phyloP scores from a whole-genome alignment of 2,329 filamentous ascomycete genomes.

The Monosporascus sp. region DNA sequence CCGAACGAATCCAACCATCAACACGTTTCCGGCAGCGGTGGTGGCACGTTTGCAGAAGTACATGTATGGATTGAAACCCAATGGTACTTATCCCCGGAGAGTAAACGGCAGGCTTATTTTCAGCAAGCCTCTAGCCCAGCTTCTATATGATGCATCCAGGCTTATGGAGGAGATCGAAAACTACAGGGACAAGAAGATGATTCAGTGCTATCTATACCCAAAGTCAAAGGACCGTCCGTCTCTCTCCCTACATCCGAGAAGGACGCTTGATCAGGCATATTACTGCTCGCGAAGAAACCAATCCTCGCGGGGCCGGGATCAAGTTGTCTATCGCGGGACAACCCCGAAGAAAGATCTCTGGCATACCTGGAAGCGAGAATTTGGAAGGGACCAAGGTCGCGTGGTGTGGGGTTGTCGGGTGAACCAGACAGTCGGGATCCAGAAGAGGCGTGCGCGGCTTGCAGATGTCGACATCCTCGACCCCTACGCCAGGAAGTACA shows the following conservation, averaged over 20 bases:
- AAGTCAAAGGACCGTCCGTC: constrained; percentile 4
- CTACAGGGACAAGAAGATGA: constrained; percentile 7
- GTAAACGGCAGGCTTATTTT: no score
- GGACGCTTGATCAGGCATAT: constrained; percentile 43
- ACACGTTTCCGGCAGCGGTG: background rate
- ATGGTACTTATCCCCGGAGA: background rate
- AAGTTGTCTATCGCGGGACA: constrained; percentile 36
- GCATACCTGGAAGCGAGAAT: constrained; percentile 12
- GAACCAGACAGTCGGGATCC: no score
- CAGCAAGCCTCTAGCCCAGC: constrained; percentile 1
- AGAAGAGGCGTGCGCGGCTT: no score
- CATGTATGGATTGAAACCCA: background rate
- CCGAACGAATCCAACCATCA: no score
- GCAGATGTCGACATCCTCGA: no score
- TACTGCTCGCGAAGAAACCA: constrained; percentile 35
- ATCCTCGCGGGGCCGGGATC: constrained; percentile 32
- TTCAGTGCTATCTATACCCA: constrained; percentile 10
- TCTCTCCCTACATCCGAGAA: constrained; percentile 35
- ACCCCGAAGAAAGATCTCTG: constrained; percentile 15
- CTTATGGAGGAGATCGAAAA: constrained; percentile 7
- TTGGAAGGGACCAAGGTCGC: no score
- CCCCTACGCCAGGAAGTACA: no score
- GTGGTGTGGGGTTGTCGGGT: no score
- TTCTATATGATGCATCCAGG: constrained; percentile 5
- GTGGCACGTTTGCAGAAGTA: background rate